Percentiles rank a stretch among this genome's conserved stretches.
phyloP scores from a whole-genome alignment of 2,329 filamentous ascomycete genomes.

The Zymoseptoria passerinii region DNA sequence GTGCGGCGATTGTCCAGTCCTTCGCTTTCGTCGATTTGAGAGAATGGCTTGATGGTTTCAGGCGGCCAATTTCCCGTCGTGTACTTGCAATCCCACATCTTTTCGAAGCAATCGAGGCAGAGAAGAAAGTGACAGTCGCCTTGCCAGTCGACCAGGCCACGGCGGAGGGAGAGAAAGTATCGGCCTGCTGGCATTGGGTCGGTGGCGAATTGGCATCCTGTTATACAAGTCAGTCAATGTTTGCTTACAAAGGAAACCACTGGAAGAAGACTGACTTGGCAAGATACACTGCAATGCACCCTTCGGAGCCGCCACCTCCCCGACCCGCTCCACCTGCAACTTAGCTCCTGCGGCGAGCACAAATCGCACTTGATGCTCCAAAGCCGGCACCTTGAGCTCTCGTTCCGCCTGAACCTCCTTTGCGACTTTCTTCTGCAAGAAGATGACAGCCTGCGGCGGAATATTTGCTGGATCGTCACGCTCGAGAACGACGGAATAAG shows the following conservation, averaged over 20 bases:
- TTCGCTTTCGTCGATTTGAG: neutral
- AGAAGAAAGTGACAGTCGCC: slow-evolving; percentile 4
- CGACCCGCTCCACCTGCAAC: slow-evolving; percentile 4
- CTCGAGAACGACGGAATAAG: slow-evolving; percentile 10
- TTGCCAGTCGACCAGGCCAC: neutral
- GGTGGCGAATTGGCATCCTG: slow-evolving; percentile 2
- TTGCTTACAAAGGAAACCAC: neutral
- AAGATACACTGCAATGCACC: slow-evolving; percentile 2
- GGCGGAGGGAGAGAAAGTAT: slow-evolving; percentile 2
- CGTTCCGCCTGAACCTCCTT: neutral
- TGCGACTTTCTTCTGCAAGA: neutral
- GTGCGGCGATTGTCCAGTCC: neutral
- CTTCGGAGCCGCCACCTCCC: neutral
- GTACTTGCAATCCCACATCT: slow-evolving; percentile 1
- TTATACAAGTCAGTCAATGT: neutral
- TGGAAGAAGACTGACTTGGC: neutral
- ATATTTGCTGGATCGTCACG: slow-evolving; percentile 3
- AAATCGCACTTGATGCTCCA: neutral
- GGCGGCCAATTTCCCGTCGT: neutral
- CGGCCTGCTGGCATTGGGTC: slow-evolving; percentile 4
- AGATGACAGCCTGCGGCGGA: neutral
- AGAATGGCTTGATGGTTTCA: neutral
- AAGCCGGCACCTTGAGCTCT: neutral
- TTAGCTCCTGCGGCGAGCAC: slow-evolving; percentile 1
- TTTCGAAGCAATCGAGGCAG: slow-evolving; percentile 16